Evolutionary conservation across 2,329 filamentous ascomycete genomes (phyloP), one percentile per base, ranked within the genome.

Genomic region (Taxawa tesnikishii): DNA sequence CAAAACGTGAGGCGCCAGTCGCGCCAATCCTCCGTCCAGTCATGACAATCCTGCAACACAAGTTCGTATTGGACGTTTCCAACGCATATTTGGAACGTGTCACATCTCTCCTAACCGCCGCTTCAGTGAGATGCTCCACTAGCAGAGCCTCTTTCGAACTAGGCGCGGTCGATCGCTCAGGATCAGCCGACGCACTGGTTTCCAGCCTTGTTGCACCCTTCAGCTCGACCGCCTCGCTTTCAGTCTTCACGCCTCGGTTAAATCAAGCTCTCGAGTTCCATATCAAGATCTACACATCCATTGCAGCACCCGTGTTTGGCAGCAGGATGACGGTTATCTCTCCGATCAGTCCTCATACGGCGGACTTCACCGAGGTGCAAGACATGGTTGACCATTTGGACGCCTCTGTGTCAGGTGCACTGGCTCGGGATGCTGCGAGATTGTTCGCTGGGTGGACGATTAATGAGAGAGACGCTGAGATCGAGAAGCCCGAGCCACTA

Each of bases 11-110:
- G 14, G 58, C 55, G 5, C 63, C 62, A 3, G 59, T 70, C 27
- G 67, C 75, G 32, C 57, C 62, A n/a, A 60, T 82, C 14, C 53
- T 82, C 12, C 67, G 72, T 9, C 71, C 74, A 2, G 52, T 79
- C 5, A 53, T 75, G 11, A 59, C 62, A 3, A 62, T 69, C 26
- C 51, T 73, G 9, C 60, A 68, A 31, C 73, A 77, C 38, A 39
- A 56, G 4, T 43, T 48, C 4, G 51, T 53, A 8, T 46, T 62
- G 3, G 45, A 49, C 11, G 49, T 48, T 1, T 42, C 63, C 5
- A 50, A 59, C 32, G 32, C 29, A 1, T 55, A 60, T 31, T 40
- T 63, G 2, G 15, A 32, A 6, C 26, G 29, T 11, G 21, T 42
- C 4, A 29, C 18, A 3, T 11, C 27, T 3, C 13, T 43, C 11